These are phyloP conservation scores for Ustilaginoidea virens DNA, from an alignment of 2,329 filamentous ascomycete species.

Conservation along the genomic window DNA sequence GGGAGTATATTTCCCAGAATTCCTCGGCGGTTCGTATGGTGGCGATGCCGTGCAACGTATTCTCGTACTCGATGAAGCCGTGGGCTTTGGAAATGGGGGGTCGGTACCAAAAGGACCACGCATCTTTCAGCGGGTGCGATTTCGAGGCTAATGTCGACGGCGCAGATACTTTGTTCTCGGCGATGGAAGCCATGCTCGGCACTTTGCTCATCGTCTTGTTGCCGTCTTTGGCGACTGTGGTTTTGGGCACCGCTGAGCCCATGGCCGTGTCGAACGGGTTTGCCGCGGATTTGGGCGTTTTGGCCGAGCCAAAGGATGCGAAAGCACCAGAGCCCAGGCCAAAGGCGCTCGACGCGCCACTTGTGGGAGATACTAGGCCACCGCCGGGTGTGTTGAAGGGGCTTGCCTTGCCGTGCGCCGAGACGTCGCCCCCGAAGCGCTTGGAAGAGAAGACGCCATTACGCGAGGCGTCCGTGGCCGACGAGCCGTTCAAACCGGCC, in stretches of 20 bases:
- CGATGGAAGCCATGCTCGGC: slow-evolving; percentile 28
- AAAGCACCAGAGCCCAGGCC: slow-evolving; percentile 90
- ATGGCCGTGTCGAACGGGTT: slow-evolving; percentile 66
- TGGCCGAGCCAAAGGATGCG: slow-evolving; percentile 67
- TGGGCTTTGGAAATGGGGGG: slow-evolving; percentile 94
- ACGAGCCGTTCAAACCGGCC: slow-evolving; percentile 32
- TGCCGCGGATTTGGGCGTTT: slow-evolving; percentile 75
- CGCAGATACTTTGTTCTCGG: slow-evolving; percentile 20
- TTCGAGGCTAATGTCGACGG: slow-evolving; percentile 25
- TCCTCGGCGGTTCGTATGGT: slow-evolving; percentile 71
- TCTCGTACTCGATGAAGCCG: slow-evolving; percentile 78
- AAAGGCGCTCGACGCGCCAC: slow-evolving; percentile 73
- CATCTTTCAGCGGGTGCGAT: slow-evolving; percentile 52
- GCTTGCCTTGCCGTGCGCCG: slow-evolving; percentile 62
- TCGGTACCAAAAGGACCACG: slow-evolving; percentile 95
- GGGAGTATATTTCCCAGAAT: slow-evolving; percentile 79
- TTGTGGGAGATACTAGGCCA: slow-evolving; percentile 25
- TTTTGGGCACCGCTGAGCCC: slow-evolving; percentile 24
- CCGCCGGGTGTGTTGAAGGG: slow-evolving; percentile 63
- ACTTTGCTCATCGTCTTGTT: slow-evolving; percentile 14
- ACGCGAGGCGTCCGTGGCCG: slow-evolving; percentile 43
- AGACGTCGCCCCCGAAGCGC: slow-evolving; percentile 55
- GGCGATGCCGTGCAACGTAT: slow-evolving; percentile 80
- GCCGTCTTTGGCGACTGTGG: slow-evolving; percentile 15
- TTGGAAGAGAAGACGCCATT: slow-evolving; percentile 49